Evolutionary conservation across 768 basidiomycete species (phyloP).

Genomic region (Naganishia kalamii): DNA sequence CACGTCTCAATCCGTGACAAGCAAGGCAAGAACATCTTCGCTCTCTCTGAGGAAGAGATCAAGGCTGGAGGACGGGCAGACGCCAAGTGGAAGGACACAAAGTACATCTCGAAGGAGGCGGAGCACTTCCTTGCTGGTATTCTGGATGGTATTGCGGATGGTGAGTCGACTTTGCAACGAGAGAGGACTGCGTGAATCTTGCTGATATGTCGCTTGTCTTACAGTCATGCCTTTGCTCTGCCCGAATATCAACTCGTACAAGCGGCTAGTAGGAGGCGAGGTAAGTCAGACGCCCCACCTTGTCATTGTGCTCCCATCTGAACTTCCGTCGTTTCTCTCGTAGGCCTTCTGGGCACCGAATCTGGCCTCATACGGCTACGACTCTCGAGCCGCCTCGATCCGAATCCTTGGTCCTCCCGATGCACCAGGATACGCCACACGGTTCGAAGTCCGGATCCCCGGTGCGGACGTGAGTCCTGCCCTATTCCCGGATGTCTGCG

Average conservation of each 20-base stretch:
- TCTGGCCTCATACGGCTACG: constrained; percentile 88
- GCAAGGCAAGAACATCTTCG: constrained; percentile 71
- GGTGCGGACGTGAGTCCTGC: constrained; percentile 74
- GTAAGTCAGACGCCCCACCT: not conserved
- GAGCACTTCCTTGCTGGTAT: constrained; percentile 96
- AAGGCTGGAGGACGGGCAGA: constrained; percentile 58
- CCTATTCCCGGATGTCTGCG: not conserved
- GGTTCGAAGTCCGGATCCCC: constrained; percentile 88
- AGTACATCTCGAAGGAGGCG: constrained; percentile 69
- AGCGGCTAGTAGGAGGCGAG: constrained; percentile 87
- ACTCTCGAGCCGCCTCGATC: constrained; percentile 84
- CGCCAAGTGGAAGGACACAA: constrained; percentile 74
- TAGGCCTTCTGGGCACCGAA: constrained; percentile 84
- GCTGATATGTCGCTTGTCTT: not conserved
- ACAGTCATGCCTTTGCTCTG: constrained; percentile 75
- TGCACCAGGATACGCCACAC: constrained; percentile 69
- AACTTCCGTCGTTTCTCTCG: no score
- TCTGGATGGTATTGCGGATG: constrained; percentile 78
- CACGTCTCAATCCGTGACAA: constrained; percentile 76
- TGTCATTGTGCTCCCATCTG: not conserved
- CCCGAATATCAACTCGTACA: constrained; percentile 94
- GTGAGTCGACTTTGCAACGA: constrained; percentile 50
- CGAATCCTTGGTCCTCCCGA: constrained; percentile 89
- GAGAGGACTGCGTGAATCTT: not conserved
- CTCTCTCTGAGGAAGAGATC: constrained; percentile 59